Evolutionary conservation across 2,329 filamentous ascomycete genomes (phyloP).

Genomic region (Microascus cirrosus): DNA sequence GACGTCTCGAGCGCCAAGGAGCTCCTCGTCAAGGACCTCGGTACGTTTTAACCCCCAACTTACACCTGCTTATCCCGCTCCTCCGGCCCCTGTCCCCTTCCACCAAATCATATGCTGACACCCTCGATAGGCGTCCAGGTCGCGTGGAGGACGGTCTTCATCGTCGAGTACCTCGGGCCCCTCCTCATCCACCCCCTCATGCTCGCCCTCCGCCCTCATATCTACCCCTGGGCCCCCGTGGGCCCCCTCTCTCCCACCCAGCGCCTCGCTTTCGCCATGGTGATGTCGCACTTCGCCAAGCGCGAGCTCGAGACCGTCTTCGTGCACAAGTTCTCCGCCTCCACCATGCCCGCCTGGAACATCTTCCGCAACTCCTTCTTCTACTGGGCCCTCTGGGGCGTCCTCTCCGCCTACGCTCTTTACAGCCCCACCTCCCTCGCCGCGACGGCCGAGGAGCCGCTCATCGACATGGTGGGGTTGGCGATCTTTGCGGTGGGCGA

Average conservation of each 20-base stretch:
- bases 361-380: conserved; percentile 92
- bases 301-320: conserved; percentile 91
- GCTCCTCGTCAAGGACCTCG: conserved; percentile 86
- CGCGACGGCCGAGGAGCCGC: conserved; percentile 34
- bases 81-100: neutral
- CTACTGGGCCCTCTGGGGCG: conserved; percentile 81
- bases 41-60: conserved; percentile 32
- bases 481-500: conserved; percentile 69
- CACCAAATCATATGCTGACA: conserved; percentile 1
- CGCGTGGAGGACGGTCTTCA: conserved; percentile 84
- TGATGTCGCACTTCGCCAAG: conserved; percentile 81
- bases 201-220: conserved; percentile 60
- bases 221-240: conserved; percentile 30
- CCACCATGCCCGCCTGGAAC: conserved; percentile 84
- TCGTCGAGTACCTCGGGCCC: conserved; percentile 90
- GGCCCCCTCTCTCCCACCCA: conserved; percentile 55
- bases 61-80: too few relatives aligned
- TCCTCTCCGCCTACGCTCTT: conserved; percentile 73
- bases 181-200: conserved; percentile 74
- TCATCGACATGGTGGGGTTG: conserved; percentile 55
- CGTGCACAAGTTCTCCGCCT: conserved; percentile 87
- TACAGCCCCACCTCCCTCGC: conserved; percentile 67
- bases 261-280: conserved; percentile 60
- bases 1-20: conserved; percentile 37
- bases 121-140: conserved; percentile 63